Conservation (phyloP, 768 basidiomycete species). For the Coprinellus aureogranulatus region DNA sequence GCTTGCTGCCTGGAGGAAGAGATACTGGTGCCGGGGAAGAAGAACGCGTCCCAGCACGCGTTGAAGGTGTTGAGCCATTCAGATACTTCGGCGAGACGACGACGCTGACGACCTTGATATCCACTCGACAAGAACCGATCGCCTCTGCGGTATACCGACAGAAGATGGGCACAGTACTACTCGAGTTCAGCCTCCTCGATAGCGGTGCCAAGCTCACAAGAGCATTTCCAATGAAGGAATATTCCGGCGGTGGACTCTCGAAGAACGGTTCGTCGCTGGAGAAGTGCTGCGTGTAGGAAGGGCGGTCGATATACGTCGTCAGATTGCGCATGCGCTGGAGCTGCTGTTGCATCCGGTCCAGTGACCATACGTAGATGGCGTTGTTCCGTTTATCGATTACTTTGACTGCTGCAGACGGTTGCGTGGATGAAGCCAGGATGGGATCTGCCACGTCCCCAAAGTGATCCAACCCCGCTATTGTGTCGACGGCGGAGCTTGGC, state of each 20-base stretch:
- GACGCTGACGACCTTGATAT: constrained; percentile 77
- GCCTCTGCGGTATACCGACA: constrained; percentile 94
- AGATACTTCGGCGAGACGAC: constrained; percentile 57
- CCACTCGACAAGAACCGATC: constrained; percentile 89
- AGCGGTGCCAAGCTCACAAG: constrained; percentile 80
- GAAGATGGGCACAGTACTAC: constrained; percentile 82
- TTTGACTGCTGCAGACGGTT: constrained; percentile 86
- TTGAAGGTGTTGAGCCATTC: constrained; percentile 62
- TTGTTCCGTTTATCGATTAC: constrained; percentile 85
- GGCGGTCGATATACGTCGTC: constrained; percentile 85
- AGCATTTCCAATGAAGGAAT: constrained; percentile 90
- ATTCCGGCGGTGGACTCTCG: constrained; percentile 81
- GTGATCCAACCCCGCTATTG: constrained; percentile 82
- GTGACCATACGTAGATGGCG: constrained; percentile 89
- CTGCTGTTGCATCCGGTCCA: constrained; percentile 84
- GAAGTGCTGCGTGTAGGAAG: constrained; percentile 92
- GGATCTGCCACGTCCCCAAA: constrained; percentile 93
- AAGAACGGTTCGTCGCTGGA: constrained; percentile 92
- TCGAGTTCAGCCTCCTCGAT: constrained; percentile 69
- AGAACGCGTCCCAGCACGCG: constrained; percentile 42
- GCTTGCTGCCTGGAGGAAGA: constrained; percentile 73
- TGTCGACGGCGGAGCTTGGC: constrained; percentile 80
- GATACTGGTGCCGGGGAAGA: constrained; percentile 71
- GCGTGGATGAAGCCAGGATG: constrained; percentile 64
- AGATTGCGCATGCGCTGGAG: constrained; percentile 92